Conservation (phyloP, 179 eudicot species). For the Camellia oleifera region DNA sequence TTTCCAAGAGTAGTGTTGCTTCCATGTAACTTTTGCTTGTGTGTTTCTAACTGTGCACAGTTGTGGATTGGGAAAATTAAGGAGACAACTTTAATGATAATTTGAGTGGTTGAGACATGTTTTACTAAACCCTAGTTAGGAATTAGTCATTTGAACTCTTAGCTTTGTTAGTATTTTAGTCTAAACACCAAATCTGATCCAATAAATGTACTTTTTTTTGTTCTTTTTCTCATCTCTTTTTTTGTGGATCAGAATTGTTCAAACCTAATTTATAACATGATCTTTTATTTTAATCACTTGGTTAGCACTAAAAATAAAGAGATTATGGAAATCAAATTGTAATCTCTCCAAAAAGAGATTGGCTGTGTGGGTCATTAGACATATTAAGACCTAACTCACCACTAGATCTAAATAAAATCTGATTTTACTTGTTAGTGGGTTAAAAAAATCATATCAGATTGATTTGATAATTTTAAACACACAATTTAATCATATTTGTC, state of each 20-base stretch:
- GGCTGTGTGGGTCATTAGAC: background rate
- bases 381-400: background rate
- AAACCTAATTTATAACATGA: slow-evolving; percentile 9
- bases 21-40: background rate
- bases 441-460: no score
- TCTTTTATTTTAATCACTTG: no score
- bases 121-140: background rate
- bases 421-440: no score
- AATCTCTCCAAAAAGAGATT: background rate
- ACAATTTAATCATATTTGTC: no score
- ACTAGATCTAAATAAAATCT: background rate
- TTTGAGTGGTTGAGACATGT: background rate
- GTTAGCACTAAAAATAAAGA: no score
- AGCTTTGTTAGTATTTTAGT: background rate
- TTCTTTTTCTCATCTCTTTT: background rate
- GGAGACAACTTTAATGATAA: background rate
- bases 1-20: background rate
- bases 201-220: background rate
- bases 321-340: background rate
- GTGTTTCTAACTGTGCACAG: background rate
- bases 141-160: background rate
- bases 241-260: slow-evolving; percentile 20
- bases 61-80: background rate
- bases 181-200: background rate
- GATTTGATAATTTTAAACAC: no score